Conservation (phyloP, 495 filamentous ascomycete genomes). For the Lepraria neglecta region DNA sequence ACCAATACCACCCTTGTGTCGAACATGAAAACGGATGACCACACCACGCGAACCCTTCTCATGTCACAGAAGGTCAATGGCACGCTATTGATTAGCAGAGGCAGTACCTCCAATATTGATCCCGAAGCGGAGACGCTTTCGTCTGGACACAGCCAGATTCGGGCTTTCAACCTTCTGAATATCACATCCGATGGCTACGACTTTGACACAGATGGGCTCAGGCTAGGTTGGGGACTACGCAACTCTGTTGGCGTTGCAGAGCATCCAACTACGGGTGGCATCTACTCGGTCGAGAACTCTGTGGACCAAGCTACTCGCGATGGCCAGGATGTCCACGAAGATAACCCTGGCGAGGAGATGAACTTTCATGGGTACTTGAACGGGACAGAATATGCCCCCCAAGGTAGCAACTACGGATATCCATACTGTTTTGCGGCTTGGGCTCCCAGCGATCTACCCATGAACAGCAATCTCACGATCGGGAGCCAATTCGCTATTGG, state of each 20-base stretch:
- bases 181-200: conserved; percentile 35
- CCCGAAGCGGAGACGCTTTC: conserved; percentile 36
- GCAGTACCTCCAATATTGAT: conserved; percentile 58
- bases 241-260: conserved; percentile 65
- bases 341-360: conserved; percentile 70
- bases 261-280: conserved; percentile 44
- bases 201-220: conserved; percentile 44
- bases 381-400: conserved; percentile 34
- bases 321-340: conserved; percentile 54
- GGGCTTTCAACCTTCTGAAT: conserved; percentile 55
- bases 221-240: conserved; percentile 65
- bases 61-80: conserved; percentile 46
- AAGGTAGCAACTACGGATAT: conserved; percentile 57
- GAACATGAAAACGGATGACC: conserved; percentile 54
- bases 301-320: conserved; percentile 56
- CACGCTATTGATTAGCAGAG: conserved; percentile 55
- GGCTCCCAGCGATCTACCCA: conserved; percentile 42
- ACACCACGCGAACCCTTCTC: conserved; percentile 58
- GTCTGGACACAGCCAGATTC: conserved; percentile 57
- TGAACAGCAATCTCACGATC: conserved; percentile 30
- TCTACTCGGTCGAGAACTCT: conserved; percentile 70
- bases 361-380: conserved; percentile 63
- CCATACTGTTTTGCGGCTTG: conserved; percentile 62
- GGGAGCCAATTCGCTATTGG: conserved; percentile 38
- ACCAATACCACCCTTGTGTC: conserved; percentile 44